Base-by-base conservation (phyloP, 2,329 filamentous ascomycete species). In the Huntiella omanensis region DNA sequence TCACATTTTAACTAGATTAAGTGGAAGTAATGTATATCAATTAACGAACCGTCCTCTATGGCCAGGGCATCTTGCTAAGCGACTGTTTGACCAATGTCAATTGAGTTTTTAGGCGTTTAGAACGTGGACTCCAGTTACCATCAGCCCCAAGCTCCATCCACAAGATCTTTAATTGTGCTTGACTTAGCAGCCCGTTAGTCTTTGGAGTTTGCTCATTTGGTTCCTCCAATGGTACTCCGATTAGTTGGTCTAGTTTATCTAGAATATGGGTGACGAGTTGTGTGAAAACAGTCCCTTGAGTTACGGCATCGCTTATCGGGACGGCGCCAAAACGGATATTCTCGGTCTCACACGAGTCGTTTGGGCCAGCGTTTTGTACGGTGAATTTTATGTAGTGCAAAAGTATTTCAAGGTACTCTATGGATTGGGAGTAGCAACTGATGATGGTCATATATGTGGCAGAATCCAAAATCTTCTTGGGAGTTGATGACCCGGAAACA, bases 401-500 rank as follows among this genome's bases (percentile, higher is more conserved):
- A 4, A 55, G 19, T 17, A 54, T 41, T 16, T 59, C 58, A 12
- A 57, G 51, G 42, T 55, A 52, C 6, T 51, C 51, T 43, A 55
- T 49, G 19, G 57, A 48, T 19, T 59, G 56, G 4, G 53, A 50
- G 39, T 55, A 58, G 40, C 57, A 59, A 5, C 57, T 60, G 40
- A 57, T 55, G 35, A 58, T 50, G 16, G 57, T 51, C 22, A 58
- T 52, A 39, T 57, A 54, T 1, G 56, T 57, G 0, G 57, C 49
- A 1, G 54, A 52, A 46, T 57, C 56, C 13, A 54, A 52, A 5
- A 44, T 40, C 19, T 44, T 45, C 13, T 40, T 38, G 15, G 11
- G 40, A n/a, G 8, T 16, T 12, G 16, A 17, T 13, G 5, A 10
- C 11, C 13, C 15, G 5, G 35, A 12, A 10, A 17, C 13, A 28